Conservation (phyloP, 1,139 yeast species). For the Yamadazyma sp. region DNA sequence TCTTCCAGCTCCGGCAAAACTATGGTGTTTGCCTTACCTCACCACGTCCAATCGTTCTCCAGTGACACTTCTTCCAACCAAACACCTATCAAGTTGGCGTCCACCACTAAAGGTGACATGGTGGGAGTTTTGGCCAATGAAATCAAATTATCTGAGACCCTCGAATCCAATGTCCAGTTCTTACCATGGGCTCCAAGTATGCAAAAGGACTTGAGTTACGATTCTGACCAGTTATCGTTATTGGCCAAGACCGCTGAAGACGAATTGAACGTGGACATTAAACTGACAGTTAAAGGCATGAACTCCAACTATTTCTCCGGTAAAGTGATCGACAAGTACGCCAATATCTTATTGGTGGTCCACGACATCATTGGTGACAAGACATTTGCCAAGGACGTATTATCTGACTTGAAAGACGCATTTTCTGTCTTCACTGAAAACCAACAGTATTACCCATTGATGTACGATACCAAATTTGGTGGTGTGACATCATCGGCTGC, state of each 20-base stretch:
- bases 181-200: slow-evolving; percentile 55
- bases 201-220: slow-evolving; percentile 38
- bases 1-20: slow-evolving; percentile 50
- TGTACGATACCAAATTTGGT: slow-evolving; percentile 65
- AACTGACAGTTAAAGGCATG: slow-evolving; percentile 44
- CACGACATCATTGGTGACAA: slow-evolving; percentile 59
- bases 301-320: slow-evolving; percentile 66
- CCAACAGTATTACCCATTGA: slow-evolving; percentile 56
- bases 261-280: slow-evolving; percentile 60
- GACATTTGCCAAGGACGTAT: slow-evolving; percentile 46
- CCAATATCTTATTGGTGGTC: slow-evolving; percentile 65
- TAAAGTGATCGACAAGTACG: slow-evolving; percentile 73
- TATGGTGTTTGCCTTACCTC: slow-evolving; percentile 69
- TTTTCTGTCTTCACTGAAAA: slow-evolving; percentile 50
- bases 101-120: slow-evolving; percentile 70
- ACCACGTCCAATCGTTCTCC: slow-evolving; percentile 58
- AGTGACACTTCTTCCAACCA: slow-evolving; percentile 30
- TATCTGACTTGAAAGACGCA: slow-evolving; percentile 53
- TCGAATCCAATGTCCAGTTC: slow-evolving; percentile 52
- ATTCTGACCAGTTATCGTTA: slow-evolving; percentile 49
- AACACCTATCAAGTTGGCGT: slow-evolving; percentile 52
- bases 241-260: slow-evolving; percentile 55
- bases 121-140: slow-evolving; percentile 54
- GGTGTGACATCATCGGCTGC: slow-evolving; percentile 70
- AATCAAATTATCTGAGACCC: slow-evolving; percentile 50